A percentile compares a stretch with the other conserved stretches of the same genome.
These are phyloP conservation scores for Penicillium paradoxum DNA, from an alignment of 495 filamentous ascomycete species.

Conservation along the genomic window DNA sequence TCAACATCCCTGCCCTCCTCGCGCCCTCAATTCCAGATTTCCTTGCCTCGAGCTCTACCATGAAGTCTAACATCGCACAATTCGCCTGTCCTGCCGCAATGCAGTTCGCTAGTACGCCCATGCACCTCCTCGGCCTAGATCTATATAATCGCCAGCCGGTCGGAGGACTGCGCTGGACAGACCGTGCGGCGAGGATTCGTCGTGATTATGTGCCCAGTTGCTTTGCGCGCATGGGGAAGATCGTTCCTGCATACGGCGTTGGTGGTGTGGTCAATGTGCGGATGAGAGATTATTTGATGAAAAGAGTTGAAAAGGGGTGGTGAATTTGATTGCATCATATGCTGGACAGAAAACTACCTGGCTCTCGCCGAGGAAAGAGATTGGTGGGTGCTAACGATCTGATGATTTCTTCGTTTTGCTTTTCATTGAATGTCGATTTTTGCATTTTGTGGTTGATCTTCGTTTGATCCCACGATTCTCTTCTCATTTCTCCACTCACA, in stretches of 20 bases:
- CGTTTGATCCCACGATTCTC: background rate
- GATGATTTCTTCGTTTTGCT: background rate
- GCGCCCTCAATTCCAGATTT: constrained; percentile 46
- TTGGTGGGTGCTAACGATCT: background rate
- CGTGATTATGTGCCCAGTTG: constrained; percentile 75
- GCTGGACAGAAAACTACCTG: background rate
- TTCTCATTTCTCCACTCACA: constrained; percentile 1
- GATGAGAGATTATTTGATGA: constrained; percentile 59
- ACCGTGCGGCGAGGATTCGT: constrained; percentile 59
- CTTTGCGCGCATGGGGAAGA: constrained; percentile 79
- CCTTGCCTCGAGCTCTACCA: constrained; percentile 47
- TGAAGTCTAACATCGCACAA: constrained; percentile 64
- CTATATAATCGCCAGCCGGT: constrained; percentile 69
- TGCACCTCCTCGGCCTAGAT: constrained; percentile 86
- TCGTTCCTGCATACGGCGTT: constrained; percentile 89
- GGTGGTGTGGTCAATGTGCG: constrained; percentile 84
- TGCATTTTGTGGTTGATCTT: background rate
- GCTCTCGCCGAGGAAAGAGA: background rate
- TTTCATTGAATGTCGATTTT: background rate
- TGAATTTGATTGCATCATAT: background rate
- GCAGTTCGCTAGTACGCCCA: constrained; percentile 76
- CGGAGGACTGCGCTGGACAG: constrained; percentile 45
- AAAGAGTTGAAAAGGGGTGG: constrained; percentile 33
- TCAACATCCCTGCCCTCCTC: constrained; percentile 80
- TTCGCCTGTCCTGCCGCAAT: constrained; percentile 75